Conservation (phyloP, 2,329 filamentous ascomycete genomes). For the Neocatenulostroma microsporum region DNA sequence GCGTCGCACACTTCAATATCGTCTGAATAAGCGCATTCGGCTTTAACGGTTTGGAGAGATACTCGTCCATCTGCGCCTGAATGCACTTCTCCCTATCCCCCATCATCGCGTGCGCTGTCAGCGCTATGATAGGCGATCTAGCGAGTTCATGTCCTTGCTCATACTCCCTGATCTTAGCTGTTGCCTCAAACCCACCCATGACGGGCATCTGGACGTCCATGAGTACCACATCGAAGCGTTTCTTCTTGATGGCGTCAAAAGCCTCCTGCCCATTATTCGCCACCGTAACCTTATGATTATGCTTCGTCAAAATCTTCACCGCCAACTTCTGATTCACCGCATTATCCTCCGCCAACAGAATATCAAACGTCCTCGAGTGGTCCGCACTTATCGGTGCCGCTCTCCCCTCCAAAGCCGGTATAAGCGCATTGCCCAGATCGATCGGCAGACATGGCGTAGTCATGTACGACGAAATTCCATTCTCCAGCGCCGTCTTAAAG, state of each 20-base stretch:
- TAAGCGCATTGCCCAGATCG: constrained; percentile 91
- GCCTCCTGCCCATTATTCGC: constrained; percentile 93
- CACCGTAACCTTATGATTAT: constrained; percentile 85
- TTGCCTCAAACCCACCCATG: constrained; percentile 98
- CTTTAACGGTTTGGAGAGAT: constrained; percentile 91
- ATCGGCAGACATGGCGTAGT: constrained; percentile 91
- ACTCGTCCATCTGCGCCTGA: constrained; percentile 98
- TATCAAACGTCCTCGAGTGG: constrained; percentile 91
- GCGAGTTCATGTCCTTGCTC: constrained; percentile 73
- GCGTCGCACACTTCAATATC: constrained; percentile 90
- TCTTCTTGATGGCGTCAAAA: constrained; percentile 82
- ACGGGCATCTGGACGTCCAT: constrained; percentile 99
- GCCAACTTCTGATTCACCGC: constrained; percentile 93
- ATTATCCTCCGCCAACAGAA: constrained; percentile 93
- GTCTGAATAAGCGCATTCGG: constrained; percentile 97
- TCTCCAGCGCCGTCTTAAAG: constrained; percentile 84
- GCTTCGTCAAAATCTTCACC: constrained; percentile 95
- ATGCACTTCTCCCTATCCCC: constrained; percentile 97
- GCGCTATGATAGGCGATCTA: constrained; percentile 87
- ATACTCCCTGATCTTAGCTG: constrained; percentile 91
- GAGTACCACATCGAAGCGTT: constrained; percentile 89
- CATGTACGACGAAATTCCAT: constrained; percentile 99
- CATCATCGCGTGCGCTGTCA: constrained; percentile 98
- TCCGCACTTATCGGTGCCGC: constrained; percentile 87
- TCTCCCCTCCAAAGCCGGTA: constrained; percentile 86